A percentile compares a stretch with the other conserved stretches of the same genome.
phyloP scores from a whole-genome alignment of 2,329 filamentous ascomycete genomes.

The Talaromyces islandicus region DNA sequence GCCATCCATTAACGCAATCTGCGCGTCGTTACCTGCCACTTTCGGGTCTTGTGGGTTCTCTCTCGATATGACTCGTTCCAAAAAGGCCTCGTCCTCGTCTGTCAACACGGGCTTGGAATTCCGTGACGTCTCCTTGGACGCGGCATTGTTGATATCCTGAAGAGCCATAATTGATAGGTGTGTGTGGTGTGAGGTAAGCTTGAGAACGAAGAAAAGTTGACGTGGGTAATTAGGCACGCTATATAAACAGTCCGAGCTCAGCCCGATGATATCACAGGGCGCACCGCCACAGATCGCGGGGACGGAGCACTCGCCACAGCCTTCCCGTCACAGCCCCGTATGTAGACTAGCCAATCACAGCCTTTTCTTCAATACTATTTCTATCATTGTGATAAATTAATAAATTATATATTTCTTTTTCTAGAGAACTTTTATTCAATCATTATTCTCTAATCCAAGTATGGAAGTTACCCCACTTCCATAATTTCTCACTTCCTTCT shows the following conservation, averaged over 20 bases:
- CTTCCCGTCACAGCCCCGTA: neutral
- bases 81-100: slow-evolving; percentile 56
- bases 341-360: neutral
- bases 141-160: slow-evolving; percentile 41
- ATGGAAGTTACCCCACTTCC: no score
- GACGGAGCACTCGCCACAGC: neutral
- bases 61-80: slow-evolving; percentile 46
- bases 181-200: neutral
- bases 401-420: no score
- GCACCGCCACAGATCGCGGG: neutral
- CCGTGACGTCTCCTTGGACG: slow-evolving; percentile 29
- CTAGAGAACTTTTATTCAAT: no score
- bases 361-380: no score
- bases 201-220: neutral
- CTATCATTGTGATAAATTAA: no score
- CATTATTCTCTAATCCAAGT: no score
- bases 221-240: neutral
- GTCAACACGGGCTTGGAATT: slow-evolving; percentile 45
- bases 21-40: slow-evolving; percentile 34
- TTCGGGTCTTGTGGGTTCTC: slow-evolving; percentile 16
- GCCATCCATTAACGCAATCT: slow-evolving; percentile 40
- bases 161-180: slow-evolving; percentile 18
- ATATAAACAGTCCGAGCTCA: neutral
- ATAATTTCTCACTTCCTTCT: neutral
- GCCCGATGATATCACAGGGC: neutral